A percentile compares a stretch with the other conserved stretches of the same genome.
Conservation (phyloP, 371 early-diverging fungal species). For the Aphelidium insulamus region DNA sequence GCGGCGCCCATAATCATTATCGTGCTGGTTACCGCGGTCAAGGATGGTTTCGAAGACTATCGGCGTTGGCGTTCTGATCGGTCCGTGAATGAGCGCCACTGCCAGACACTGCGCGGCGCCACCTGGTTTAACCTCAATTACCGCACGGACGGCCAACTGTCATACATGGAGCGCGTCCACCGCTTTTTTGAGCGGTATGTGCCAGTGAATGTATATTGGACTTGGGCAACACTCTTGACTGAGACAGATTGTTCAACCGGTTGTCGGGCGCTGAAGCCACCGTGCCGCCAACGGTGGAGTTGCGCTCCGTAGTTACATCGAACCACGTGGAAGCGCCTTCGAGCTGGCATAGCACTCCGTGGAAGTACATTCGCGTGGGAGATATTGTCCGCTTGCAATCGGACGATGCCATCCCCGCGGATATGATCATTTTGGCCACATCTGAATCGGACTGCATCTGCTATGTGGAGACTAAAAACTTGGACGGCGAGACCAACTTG, state of each 20-base stretch:
- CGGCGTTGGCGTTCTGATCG: too few species aligned
- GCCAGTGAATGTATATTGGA: too few species aligned
- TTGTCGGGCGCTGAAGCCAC: neutral
- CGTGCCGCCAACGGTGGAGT: neutral
- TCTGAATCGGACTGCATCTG: slow-evolving; percentile 45
- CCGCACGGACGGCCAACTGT: too few species aligned
- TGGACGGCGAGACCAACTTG: slow-evolving; percentile 92
- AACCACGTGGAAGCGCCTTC: too few species aligned
- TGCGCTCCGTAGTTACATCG: too few species aligned
- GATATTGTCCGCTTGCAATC: slow-evolving; percentile 65
- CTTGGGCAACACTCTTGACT: neutral
- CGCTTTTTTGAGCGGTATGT: too few species aligned
- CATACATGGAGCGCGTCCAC: too few species aligned
- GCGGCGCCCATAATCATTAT: slow-evolving; percentile 73
- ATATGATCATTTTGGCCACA: slow-evolving; percentile 55
- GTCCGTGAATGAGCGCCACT: too few species aligned
- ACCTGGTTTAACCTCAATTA: too few species aligned
- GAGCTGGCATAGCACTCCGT: slow-evolving; percentile 6
- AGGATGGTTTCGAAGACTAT: slow-evolving; percentile 92
- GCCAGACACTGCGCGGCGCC: too few species aligned
- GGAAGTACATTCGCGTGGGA: slow-evolving; percentile 67
- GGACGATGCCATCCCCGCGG: slow-evolving; percentile 76
- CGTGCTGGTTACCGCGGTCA: slow-evolving; percentile 66
- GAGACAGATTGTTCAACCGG: neutral
- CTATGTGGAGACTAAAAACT: slow-evolving; percentile 79